phyloP scores from a whole-genome alignment of 345 rosid species.

The Raphanus sativus region DNA sequence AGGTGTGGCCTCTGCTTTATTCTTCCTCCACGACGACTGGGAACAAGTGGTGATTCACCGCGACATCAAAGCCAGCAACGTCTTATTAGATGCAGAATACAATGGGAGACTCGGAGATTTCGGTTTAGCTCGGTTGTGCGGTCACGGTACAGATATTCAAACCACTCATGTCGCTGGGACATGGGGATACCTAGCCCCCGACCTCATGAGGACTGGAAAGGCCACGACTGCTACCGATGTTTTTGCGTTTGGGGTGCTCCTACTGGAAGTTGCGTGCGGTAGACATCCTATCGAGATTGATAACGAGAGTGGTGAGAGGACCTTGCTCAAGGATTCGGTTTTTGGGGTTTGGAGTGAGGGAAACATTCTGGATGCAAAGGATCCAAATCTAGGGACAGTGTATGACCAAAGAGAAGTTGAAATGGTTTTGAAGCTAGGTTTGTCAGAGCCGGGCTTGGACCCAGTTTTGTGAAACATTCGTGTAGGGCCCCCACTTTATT shows the following conservation, averaged over 20 bases:
- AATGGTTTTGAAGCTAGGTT: slow-evolving; percentile 59
- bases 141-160: slow-evolving; percentile 62
- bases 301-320: slow-evolving; percentile 18
- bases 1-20: slow-evolving; percentile 30
- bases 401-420: slow-evolving; percentile 48
- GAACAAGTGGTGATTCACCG: neutral
- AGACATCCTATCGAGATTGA: slow-evolving; percentile 47
- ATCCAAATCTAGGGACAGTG: slow-evolving; percentile 33
- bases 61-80: neutral
- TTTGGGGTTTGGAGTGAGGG: slow-evolving; percentile 51
- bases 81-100: neutral
- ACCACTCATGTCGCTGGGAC: slow-evolving; percentile 79
- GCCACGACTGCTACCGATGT: slow-evolving; percentile 50
- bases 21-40: neutral
- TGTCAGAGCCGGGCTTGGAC: no score
- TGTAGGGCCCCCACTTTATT: no score
- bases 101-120: slow-evolving; percentile 48
- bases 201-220: slow-evolving; percentile 43
- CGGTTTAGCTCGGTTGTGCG: slow-evolving; percentile 78
- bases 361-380: slow-evolving; percentile 51
- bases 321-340: slow-evolving; percentile 63
- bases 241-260: slow-evolving; percentile 80
- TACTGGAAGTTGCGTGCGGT: slow-evolving; percentile 73
- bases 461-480: no score
- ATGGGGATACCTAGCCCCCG: slow-evolving; percentile 87